Evolutionary conservation across 2,329 filamentous ascomycete species (phyloP), one percentile per base, ranked within the genome.

Genomic region (Aspergillus flavus): DNA sequence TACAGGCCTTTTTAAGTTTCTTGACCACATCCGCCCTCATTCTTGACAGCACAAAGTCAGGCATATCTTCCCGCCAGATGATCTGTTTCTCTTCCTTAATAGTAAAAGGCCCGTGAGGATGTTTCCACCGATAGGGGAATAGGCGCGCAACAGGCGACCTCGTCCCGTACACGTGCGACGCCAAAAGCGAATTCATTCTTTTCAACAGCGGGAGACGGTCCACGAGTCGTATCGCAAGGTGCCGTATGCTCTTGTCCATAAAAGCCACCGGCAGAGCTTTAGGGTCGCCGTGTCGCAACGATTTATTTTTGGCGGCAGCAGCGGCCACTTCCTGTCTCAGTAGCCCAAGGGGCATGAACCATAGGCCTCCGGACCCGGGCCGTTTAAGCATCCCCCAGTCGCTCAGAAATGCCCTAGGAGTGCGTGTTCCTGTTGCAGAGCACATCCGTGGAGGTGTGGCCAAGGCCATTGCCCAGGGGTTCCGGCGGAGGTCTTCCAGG

Each of bases 21-120:
- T 73, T 76, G 9, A 75, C 54, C 0, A 77, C 72, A 11, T 76
- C 71, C 52, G 70, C 73, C 23, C 76, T 75, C 71, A 84, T 72
- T 53, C 76, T 64, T 7, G 65, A 67, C 0, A 81, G 66, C 4
- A 84, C 68, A 53, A 82, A 76, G 3, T 76, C 72, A 4, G 80
- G 70, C 79, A 84, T 83, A 68, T 85, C 81, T 57, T 79, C 71
- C 16, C 81, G 75, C 82, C 82, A 85, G 1, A 81, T 71, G 14
- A 82, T 59, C 6, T 71, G 70, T 32, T 69, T 72, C 26, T 76
- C 62, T 14, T 76, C 68, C 2, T 58, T 53, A 7, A 64, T 50
- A 1, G 70, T 72, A 28, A 76, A 48, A 7, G 74, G 73, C 0
- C 76, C 70, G 3, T 68, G 41, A 23, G 75, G 71, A 69, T 70